Base-by-base conservation (phyloP, 2,329 filamentous ascomycete species). In the Colletotrichum euphorbiae region DNA sequence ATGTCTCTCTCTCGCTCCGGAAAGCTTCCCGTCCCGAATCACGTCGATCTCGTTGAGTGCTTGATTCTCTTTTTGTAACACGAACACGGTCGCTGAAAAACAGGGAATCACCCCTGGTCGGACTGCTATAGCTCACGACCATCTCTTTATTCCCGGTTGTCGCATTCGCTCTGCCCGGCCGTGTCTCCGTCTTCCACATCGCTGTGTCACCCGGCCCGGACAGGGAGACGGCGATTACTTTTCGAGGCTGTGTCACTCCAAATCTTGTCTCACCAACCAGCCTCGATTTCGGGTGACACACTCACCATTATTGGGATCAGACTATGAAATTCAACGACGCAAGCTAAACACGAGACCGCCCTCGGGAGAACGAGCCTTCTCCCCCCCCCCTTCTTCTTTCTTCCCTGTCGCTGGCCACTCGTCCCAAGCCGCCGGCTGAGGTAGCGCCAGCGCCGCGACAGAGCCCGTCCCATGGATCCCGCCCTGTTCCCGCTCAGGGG, bases 391-490 rank as follows among this genome's bases (percentile, higher is more conserved):
- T 4, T 5, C 24, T 4, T 6, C 28, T 28, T 28, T 6, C 28
- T 28, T 28, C 28, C 58, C 15, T 38, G 38, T 45, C 46, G 61
- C 43, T 50, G 66, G 19, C 33, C 24, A 40, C 54, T 59, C 54
- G 54, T 68, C 55, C 66, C 61, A 69, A 60, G 61, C 54, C 24
- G 50, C 24, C 42, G 48, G 40, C 66, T 69, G 60, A 28, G 4
- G 24, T 24, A 24, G 61, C 65, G 60, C 46, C 45, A 65, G 54
- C 60, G 46, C 52, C 61, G 61, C 65, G 54, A 65, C 15, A 7
- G 50, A 60, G 9, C 33, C 65, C 61, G 59, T 68, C 65, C 60
- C 52, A 65, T 65, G 65, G 61, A 54, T 67, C 55, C 67, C 62
- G 55, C 46, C 56, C 62, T 43, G 62, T 57, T 69, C 28, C 67